Base-by-base conservation (phyloP, 2,329 filamentous ascomycete species). In the Kalmusia sp. region DNA sequence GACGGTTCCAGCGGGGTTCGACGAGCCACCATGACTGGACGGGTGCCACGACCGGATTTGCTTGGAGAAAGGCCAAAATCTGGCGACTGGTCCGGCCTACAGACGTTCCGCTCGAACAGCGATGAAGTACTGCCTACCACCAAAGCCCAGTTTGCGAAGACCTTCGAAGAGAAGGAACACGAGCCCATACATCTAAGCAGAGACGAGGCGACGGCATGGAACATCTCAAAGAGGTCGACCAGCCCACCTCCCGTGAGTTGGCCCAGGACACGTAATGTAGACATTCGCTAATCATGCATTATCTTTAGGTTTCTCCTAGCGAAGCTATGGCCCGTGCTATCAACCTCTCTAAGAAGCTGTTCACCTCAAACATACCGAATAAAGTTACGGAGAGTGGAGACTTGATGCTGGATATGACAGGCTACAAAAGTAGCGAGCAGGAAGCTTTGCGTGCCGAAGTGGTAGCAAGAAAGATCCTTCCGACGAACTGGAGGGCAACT, bases 331-430 rank as follows among this genome's bases (percentile, higher is more conserved):
- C 91, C 56, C 87, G 95, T 61, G 95, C 95, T 6, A 86, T 90
- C 69, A 87, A 88, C 24, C 81, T 99, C 9, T 96, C 93, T 8
- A 90, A 91, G 70, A 93, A 93, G 72, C 83, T 99, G 2, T 91
- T 91, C 39, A 88, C 87, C 3, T 95, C 90, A 41, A 97, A 98
- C 69, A 98, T 99, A 54, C 92, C 92, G 5, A 95, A 89, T 52
- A 88, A 91, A 60, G 88, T 99, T n/a, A 98, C 90, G 1, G 92
- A 96, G 52, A 89, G 86, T 0, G 95, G 95, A 14, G 95, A 99
- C 74, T 80, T 99, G 50, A 98, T 98, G 92, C 80, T 99, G 47
- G 95, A 99, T 73, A 97, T 99, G 93, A 93, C 92, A 0, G 92
- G 92, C 0, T 97, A 96, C 78, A 98, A 97, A 75, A 91, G 89